Percentiles rank a stretch among this genome's conserved stretches.
These are phyloP conservation scores for Ceratobasidium sp. DNA, from an alignment of 1,284 basidiomycete genomes.

Conservation along the genomic window DNA sequence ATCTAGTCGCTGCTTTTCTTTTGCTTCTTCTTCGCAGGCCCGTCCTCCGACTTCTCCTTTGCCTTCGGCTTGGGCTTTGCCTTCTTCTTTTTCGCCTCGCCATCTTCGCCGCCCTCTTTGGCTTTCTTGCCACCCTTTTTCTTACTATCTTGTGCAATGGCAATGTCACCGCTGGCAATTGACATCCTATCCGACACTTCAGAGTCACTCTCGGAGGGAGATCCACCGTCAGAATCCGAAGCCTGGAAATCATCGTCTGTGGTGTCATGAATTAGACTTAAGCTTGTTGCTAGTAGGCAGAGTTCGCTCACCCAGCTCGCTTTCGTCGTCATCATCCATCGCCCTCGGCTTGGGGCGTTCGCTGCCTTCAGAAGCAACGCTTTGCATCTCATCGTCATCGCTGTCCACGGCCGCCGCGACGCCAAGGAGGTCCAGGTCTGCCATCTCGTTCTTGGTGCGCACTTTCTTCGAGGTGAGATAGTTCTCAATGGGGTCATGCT, in stretches of 20 bases:
- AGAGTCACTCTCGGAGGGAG: constrained; percentile 81
- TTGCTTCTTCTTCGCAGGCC: constrained; percentile 78
- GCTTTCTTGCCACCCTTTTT: constrained; percentile 53
- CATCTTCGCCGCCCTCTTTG: constrained; percentile 51
- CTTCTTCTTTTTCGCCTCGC: constrained; percentile 63
- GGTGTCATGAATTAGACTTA: constrained; percentile 11
- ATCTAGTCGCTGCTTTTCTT: constrained; percentile 60
- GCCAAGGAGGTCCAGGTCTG: constrained; percentile 81
- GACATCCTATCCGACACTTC: constrained; percentile 83
- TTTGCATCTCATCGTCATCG: constrained; percentile 87
- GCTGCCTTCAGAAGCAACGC: constrained; percentile 65
- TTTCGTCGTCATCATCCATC: constrained; percentile 81
- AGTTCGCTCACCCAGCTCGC: constrained; percentile 78
- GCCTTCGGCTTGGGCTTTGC: constrained; percentile 66
- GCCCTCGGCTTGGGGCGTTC: constrained; percentile 71
- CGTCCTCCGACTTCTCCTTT: constrained; percentile 64
- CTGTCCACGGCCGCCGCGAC: constrained; percentile 78
- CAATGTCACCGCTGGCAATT: constrained; percentile 80
- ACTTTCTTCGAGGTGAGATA: constrained; percentile 94
- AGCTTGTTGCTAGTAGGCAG: neutral
- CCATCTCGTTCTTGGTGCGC: constrained; percentile 96
- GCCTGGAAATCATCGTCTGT: constrained; percentile 90
- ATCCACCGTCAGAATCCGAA: constrained; percentile 86
- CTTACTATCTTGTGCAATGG: constrained; percentile 66
- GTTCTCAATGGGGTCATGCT: constrained; percentile 87